Evolutionary conservation across 352 stramenopile genomes (phyloP), one percentile per base, ranked within the genome.

Genomic region (Poterioochromonas sp.): DNA sequence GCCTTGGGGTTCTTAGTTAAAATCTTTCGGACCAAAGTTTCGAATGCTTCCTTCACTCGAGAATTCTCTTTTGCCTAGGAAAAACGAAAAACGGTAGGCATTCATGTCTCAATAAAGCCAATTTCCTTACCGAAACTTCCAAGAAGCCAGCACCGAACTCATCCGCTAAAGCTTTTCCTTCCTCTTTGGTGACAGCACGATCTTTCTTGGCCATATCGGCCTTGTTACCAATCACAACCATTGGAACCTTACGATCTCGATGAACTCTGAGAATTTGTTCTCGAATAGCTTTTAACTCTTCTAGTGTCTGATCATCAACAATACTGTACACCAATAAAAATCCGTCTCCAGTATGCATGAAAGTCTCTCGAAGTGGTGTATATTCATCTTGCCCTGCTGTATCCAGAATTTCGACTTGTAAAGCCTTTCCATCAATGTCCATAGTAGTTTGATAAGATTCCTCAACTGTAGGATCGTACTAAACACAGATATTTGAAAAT

Each of bases 281-380:
- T 81, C 93, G 93, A 82, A 94, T 92, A 15, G 85, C 84, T 34
- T 86, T 79, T 64, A 94, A 92, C 71, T 94, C 90, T 71, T 94
- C 89, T 74, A 94, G 93, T n/a, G 89, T 92, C 73, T 87, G 90
- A 82, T 87, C 88, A 83, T 89, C 92, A 76, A 87, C 92, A 70
- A 94, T 86, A 82, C 88, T 93, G 87, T 92, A 94, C 41, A 94
- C 89, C 18, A 94, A 81, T 76, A 94, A 43, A 73, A 94, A 94
- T 78, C 89, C 90, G 82, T 94, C 93, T 80, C 90, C 90, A 44
- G 92, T 89, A 87, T 93, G 92, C 88, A 94, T 93, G 87, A 89
- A 93, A 80, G 92, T 88, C 29, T 86, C 87, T 71, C 90, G 85
- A 40, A 95, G 80, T 74, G 87, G 91, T 79, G 93, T 89, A 85